A percentile compares a stretch with the other conserved stretches of the same genome.
phyloP scores from a whole-genome alignment of 192 early-diverging fungal genomes.

The Haplosporangium gracile region DNA sequence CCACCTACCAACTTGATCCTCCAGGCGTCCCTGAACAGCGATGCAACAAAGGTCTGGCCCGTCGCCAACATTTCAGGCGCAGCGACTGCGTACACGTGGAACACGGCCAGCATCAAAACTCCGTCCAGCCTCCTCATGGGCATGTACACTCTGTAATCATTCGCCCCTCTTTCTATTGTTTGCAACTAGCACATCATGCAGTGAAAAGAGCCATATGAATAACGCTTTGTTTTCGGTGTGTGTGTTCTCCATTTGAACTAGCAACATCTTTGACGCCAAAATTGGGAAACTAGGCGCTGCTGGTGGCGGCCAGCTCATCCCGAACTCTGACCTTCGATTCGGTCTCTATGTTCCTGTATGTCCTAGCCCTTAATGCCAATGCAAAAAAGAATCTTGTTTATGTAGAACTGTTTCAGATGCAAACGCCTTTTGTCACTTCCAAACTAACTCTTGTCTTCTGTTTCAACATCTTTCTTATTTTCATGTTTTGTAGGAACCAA shows the following conservation, averaged over 20 bases:
- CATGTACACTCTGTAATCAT: slow-evolving; percentile 30
- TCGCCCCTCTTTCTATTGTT: not conserved
- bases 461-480: not conserved
- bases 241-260: slow-evolving; percentile 5
- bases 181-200: not conserved
- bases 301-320: slow-evolving; percentile 15
- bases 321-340: slow-evolving; percentile 28
- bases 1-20: slow-evolving; percentile 19
- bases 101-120: not conserved
- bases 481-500: not conserved
- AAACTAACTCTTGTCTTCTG: not conserved
- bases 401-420: not conserved
- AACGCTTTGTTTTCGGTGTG: not conserved
- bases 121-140: slow-evolving; percentile 15
- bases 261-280: slow-evolving; percentile 23
- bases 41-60: slow-evolving; percentile 17
- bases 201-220: not conserved
- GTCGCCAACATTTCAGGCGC: slow-evolving; percentile 31
- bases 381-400: not conserved
- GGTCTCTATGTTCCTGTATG: slow-evolving; percentile 31
- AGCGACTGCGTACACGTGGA: slow-evolving; percentile 19
- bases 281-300: slow-evolving; percentile 24
- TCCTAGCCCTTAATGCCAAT: not conserved
- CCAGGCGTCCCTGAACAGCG: slow-evolving; percentile 5
- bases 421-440: not conserved